Base-by-base conservation (phyloP, 169 alveolate genomes). In the Eimeria tenella region DNA sequence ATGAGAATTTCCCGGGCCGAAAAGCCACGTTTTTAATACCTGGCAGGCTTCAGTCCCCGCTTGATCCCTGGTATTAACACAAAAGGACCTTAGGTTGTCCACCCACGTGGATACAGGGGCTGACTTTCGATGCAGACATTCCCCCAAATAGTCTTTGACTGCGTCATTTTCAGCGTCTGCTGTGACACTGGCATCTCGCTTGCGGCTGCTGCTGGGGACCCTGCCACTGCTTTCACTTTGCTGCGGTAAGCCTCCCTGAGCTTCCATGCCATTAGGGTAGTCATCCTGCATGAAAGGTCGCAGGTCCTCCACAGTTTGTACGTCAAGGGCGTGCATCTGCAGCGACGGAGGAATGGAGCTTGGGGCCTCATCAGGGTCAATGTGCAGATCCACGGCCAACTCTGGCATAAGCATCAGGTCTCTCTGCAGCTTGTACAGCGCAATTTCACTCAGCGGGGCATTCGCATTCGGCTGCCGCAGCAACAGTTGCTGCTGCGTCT, bases 321-420 rank as follows among this genome's bases (percentile, higher is more conserved):
- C 60, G 62, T 83, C 75, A 56, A 83, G 1, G n/a, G 90, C 90
- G 6, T 42, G 7, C 62, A 31, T 1, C 15, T 83, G 73, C 77
- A 83, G 21, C 1, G 62, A 19, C 42, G 77, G 75, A 25, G 90
- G 58, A 10, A 83, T 25, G 5, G 52, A 53, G 50, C 71, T 55
- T 15, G 90, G 90, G 75, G 90, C 50, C 17, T 83, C 90, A 13
- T 56, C 65, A 4, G 90, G 90, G 6, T 31, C 77, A 13, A 31
- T 55, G 23, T 83, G 90, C 75, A 83, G 90, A 15, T 83, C 90
- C 5, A 83, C 90, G n/a, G 90, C 73, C 77, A 83, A 23, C 90
- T 83, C 90, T 4, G 90, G 90, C 71, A 83, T 13, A 50, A 25
- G 50, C 23, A 68, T 42, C 42, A 60, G 8, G 56, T 83, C 90